phyloP scores from a whole-genome alignment of 2,329 filamentous ascomycete genomes.

The Hymenoscyphus occultus region DNA sequence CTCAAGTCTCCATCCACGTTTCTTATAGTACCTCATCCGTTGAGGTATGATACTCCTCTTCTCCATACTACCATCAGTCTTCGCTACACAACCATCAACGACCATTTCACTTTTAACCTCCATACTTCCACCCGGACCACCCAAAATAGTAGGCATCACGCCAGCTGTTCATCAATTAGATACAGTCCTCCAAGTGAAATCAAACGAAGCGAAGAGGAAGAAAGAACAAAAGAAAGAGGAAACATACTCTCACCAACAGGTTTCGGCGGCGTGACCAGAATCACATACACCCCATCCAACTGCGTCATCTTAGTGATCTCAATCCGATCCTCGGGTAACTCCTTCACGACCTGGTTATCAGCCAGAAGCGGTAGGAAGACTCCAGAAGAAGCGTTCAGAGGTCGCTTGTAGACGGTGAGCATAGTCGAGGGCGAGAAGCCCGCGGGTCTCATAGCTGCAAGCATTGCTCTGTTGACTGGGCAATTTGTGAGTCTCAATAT shows the following conservation, averaged over 20 bases:
- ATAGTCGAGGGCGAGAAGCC: conserved; percentile 15
- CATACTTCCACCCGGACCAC: not conserved
- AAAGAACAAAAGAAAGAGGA: not conserved
- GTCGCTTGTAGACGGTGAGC: conserved; percentile 14
- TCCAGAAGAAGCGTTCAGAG: conserved; percentile 14
- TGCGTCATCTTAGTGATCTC: conserved; percentile 9
- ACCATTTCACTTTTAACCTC: not conserved
- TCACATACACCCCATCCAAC: conserved; percentile 13
- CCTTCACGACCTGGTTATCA: conserved; percentile 7
- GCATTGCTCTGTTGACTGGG: conserved; percentile 14
- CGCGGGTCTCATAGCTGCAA: conserved; percentile 4
- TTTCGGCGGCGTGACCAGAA: conserved; percentile 13
- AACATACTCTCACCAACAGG: conserved; percentile 19
- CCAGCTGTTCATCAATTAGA: not conserved
- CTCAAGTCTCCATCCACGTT: not conserved
- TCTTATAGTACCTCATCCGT: not conserved
- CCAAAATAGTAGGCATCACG: not conserved
- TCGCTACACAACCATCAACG: not conserved
- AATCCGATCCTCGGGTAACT: conserved; percentile 14
- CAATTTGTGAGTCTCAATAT: not conserved
- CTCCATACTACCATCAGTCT: not conserved
- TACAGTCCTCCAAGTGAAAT: not conserved
- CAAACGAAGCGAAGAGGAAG: not conserved
- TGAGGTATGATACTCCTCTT: not conserved
- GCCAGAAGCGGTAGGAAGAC: conserved; percentile 12